Conservation (phyloP, 257 asterid species). For the Solanum lycopersicoides region DNA sequence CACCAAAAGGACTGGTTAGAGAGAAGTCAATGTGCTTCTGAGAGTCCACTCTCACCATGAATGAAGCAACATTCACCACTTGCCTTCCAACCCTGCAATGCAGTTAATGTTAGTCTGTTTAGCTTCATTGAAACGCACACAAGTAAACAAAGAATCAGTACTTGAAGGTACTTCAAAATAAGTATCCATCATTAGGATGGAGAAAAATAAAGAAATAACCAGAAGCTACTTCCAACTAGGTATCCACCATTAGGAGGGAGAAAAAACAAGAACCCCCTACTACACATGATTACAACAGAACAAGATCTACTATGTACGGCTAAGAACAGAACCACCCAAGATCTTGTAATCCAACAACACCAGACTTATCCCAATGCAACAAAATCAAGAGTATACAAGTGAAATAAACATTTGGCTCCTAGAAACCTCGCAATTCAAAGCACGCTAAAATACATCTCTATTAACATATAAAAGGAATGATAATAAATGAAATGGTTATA, state of each 20-base stretch:
- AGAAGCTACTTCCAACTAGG: not conserved
- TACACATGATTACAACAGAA: not conserved
- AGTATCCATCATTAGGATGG: not conserved
- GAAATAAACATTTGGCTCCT: not conserved
- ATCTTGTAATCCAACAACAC: not conserved
- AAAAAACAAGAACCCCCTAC: not conserved
- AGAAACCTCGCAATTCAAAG: not conserved
- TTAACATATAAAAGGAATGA: not conserved
- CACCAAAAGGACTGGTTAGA: constrained; percentile 44
- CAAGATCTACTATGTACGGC: not conserved
- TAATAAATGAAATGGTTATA: not conserved
- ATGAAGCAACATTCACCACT: constrained; percentile 45
- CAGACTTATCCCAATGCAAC: not conserved
- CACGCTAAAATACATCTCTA: not conserved
- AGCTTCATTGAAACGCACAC: not conserved
- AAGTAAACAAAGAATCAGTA: not conserved
- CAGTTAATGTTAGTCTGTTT: not conserved
- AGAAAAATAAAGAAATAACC: not conserved
- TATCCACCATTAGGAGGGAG: not conserved
- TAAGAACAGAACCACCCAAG: not conserved
- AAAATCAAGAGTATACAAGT: not conserved
- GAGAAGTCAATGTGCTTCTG: constrained; percentile 52
- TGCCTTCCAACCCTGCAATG: constrained; percentile 43
- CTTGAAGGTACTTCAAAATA: not conserved
- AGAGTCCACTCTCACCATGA: constrained; percentile 42